phyloP scores from a whole-genome alignment of 768 basidiomycete species.

The Termitomyces sp. region DNA sequence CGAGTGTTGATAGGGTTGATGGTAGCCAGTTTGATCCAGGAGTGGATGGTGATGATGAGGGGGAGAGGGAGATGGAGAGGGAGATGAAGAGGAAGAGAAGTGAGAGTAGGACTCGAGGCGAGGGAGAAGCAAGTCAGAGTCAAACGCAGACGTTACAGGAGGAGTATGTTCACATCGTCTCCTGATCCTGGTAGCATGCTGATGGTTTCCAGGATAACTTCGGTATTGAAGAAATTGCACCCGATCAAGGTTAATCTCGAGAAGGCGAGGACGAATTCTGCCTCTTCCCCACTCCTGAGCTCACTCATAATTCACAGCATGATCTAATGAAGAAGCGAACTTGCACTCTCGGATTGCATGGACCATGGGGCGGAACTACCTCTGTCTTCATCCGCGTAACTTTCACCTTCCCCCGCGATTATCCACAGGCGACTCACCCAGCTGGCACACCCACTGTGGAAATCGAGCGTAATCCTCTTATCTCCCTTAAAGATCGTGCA shows the following conservation, averaged over 20 bases:
- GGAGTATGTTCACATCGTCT: constrained; percentile 45
- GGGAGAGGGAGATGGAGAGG: constrained; percentile 6
- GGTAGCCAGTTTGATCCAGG: constrained; percentile 12
- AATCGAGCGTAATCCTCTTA: constrained; percentile 76
- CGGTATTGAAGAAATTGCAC: constrained; percentile 60
- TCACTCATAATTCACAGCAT: constrained; percentile 31
- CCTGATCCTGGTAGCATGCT: neutral
- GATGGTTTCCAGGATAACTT: constrained; percentile 50
- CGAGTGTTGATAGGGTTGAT: constrained; percentile 6
- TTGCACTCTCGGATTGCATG: constrained; percentile 81
- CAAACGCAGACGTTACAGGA: constrained; percentile 55
- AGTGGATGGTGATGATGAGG: constrained; percentile 6
- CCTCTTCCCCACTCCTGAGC: neutral
- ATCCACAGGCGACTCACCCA: constrained; percentile 60
- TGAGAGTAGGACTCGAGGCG: constrained; percentile 35
- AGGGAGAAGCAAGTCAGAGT: constrained; percentile 17
- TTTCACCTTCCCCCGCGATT: constrained; percentile 83
- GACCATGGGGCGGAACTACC: constrained; percentile 86
- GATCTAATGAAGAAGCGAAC: constrained; percentile 69
- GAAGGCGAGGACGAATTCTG: constrained; percentile 42
- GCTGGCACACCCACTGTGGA: constrained; percentile 69
- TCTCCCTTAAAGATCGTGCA: constrained; percentile 71
- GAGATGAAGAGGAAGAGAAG: constrained; percentile 33
- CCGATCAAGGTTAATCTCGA: constrained; percentile 78
- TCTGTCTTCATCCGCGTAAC: constrained; percentile 84